phyloP scores from a whole-genome alignment of 805 yeast genomes.

The Myxozyma neotropica region DNA sequence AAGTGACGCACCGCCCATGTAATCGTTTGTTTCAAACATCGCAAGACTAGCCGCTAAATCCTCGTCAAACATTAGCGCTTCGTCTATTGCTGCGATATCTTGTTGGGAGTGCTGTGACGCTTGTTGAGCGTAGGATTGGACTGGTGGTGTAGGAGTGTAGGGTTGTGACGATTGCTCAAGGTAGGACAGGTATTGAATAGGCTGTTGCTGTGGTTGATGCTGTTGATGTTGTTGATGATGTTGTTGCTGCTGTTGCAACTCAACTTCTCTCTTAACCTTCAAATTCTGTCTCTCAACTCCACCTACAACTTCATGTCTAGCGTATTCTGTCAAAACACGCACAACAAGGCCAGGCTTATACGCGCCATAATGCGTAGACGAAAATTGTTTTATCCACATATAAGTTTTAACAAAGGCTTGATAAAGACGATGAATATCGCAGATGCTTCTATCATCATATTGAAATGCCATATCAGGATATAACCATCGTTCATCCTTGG shows the following conservation, averaged over 20 bases:
- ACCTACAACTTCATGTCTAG: conserved; percentile 23
- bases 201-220: neutral
- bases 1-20: conserved; percentile 10
- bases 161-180: neutral
- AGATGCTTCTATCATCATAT: conserved; percentile 24
- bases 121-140: neutral
- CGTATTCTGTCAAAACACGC: conserved; percentile 18
- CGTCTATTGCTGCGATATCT: conserved; percentile 3
- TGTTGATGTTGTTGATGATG: neutral
- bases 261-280: neutral
- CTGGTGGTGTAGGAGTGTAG: neutral
- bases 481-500: conserved; percentile 16
- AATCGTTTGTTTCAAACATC: conserved; percentile 12
- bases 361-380: conserved; percentile 19
- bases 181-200: neutral
- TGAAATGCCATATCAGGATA: conserved; percentile 23
- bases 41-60: conserved; percentile 10
- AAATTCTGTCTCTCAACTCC: conserved; percentile 4
- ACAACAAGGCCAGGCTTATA: conserved; percentile 11
- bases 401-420: conserved; percentile 27
- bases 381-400: conserved; percentile 9
- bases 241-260: neutral
- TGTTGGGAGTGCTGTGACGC: neutral
- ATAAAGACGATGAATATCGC: conserved; percentile 21
- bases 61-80: conserved; percentile 6